A percentile compares a stretch with the other conserved stretches of the same genome.
Evolutionary conservation across 495 filamentous ascomycete genomes (phyloP).

Genomic region (Neurospora terricola): DNA sequence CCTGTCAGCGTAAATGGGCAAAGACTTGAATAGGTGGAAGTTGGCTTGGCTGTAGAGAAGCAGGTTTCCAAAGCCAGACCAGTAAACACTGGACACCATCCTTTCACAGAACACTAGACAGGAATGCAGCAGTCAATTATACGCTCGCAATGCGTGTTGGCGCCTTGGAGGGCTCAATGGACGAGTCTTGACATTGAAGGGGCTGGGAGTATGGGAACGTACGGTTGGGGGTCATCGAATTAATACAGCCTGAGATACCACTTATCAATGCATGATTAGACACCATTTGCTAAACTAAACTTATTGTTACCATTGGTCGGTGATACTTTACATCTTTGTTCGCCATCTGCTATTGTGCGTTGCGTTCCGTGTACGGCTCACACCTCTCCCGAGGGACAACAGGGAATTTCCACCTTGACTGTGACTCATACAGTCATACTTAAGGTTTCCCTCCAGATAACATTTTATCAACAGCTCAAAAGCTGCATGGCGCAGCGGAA

Average conservation of each 20-base stretch:
- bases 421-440: neutral
- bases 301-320: neutral
- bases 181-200: neutral
- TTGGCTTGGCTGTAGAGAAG: neutral
- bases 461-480: neutral
- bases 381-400: neutral
- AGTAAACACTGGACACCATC: neutral
- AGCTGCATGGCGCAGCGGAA: slow-evolving; percentile 46
- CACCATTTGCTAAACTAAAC: neutral
- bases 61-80: neutral
- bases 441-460: neutral
- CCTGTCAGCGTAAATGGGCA: slow-evolving; percentile 41
- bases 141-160: neutral
- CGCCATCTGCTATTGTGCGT: neutral
- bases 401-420: neutral
- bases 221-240: neutral
- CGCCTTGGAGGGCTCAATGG: neutral
- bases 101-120: neutral
- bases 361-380: neutral
- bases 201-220: neutral
- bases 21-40: neutral
- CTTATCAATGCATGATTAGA: neutral
- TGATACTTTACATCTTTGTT: neutral
- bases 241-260: neutral
- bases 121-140: neutral